Conservation (phyloP, 2,329 filamentous ascomycete genomes). For the Colletotrichum cereale region DNA sequence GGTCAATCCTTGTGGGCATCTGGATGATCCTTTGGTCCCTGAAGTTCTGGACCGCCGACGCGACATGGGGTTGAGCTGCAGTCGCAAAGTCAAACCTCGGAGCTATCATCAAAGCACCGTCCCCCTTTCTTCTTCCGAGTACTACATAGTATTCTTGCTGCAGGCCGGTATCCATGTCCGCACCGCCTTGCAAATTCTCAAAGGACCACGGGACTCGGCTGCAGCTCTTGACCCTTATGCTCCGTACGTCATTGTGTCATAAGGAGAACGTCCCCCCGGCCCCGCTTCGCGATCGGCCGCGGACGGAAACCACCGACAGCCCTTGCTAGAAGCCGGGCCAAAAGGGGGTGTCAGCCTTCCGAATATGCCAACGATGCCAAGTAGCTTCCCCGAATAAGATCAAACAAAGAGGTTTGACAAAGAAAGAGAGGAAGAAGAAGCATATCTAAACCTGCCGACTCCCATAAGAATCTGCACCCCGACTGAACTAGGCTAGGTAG, state of each 20-base stretch:
- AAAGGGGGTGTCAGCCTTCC: background rate
- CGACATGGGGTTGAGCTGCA: slow-evolving; percentile 30
- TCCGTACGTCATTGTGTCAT: slow-evolving; percentile 25
- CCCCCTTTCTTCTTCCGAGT: too few species aligned
- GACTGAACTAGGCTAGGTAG: background rate
- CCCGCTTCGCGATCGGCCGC: slow-evolving; percentile 24
- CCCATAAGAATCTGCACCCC: background rate
- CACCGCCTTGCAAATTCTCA: background rate
- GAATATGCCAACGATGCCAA: background rate
- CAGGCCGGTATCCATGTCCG: background rate
- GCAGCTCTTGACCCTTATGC: background rate
- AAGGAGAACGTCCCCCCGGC: slow-evolving; percentile 3
- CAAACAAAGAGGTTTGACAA: background rate
- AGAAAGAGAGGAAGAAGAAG: background rate
- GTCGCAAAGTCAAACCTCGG: slow-evolving; percentile 26
- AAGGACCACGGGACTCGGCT: background rate
- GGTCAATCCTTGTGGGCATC: slow-evolving; percentile 20
- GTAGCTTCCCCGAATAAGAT: background rate
- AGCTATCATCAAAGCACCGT: slow-evolving; percentile 20
- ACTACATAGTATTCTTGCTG: background rate
- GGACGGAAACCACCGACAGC: slow-evolving; percentile 20
- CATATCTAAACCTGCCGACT: background rate
- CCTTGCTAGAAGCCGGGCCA: slow-evolving; percentile 6
- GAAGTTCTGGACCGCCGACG: slow-evolving; percentile 35
- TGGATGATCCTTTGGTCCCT: slow-evolving; percentile 36